These are phyloP conservation scores for Alternaria sp. DNA, from an alignment of 2,329 filamentous ascomycete genomes.

Conservation along the genomic window DNA sequence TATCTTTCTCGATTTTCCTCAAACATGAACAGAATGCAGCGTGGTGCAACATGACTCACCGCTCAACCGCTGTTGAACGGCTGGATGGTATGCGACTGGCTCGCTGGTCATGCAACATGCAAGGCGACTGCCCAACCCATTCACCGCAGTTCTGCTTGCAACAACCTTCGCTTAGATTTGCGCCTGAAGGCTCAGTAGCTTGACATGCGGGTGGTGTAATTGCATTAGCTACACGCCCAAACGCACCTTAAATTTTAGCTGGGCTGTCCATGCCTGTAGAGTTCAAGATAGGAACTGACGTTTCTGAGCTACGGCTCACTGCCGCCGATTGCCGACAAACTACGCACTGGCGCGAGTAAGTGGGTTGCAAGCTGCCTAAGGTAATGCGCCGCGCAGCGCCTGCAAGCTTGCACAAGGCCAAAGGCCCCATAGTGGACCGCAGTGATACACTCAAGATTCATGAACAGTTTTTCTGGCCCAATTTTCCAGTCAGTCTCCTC, in stretches of 20 bases:
- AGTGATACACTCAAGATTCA: slow-evolving; percentile 4
- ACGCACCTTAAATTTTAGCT: background rate
- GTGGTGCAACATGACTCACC: slow-evolving; percentile 16
- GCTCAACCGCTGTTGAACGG: slow-evolving; percentile 5
- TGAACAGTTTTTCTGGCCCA: background rate
- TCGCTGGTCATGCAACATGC: slow-evolving; percentile 12
- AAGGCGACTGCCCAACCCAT: slow-evolving; percentile 6
- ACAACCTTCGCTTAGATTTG: slow-evolving; percentile 1
- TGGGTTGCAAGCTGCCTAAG: background rate
- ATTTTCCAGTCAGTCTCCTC: background rate
- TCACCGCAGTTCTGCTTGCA: slow-evolving; percentile 3
- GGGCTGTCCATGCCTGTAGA: background rate
- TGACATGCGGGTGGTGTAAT: background rate
- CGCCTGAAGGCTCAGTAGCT: background rate
- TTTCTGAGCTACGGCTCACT: slow-evolving; percentile 3
- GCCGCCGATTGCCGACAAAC: slow-evolving; percentile 8
- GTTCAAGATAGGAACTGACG: background rate
- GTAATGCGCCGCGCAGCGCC: slow-evolving; percentile 1
- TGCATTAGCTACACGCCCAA: background rate
- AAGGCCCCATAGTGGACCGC: slow-evolving; percentile 13
- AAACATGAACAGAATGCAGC: background rate
- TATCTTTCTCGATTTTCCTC: background rate
- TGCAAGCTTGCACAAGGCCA: slow-evolving; percentile 7
- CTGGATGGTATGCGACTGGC: slow-evolving; percentile 7
- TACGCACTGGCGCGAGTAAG: slow-evolving; percentile 3